Evolutionary conservation across 257 asterid genomes (phyloP), one percentile per base, ranked within the genome.

Genomic region (Solanum peruvianum): DNA sequence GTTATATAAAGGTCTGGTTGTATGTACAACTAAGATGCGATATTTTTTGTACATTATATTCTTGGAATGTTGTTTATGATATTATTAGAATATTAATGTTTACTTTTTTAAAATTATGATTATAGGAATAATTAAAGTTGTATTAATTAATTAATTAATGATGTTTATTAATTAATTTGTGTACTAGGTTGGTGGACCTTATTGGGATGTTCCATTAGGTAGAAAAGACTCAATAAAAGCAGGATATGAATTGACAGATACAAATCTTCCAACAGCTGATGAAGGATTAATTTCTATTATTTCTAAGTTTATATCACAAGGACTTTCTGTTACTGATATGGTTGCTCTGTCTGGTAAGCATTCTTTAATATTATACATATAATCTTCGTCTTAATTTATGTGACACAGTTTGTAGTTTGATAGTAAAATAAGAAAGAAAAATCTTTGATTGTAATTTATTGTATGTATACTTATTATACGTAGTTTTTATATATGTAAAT

Each of bases 141-240:
- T 25, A 49, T 41, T 31, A 29, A 52, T 69, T 49, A 56, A 62
- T 15, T 31, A 33, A 33, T 33, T 11, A 42, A 35, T 66, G 3
- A 85, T 37, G 71, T 75, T 31, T 56, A 33, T 83, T 31, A 41
- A 41, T 41, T 41, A 75, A 39, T 44, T 66, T 35, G 58, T 29
- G 83, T 5, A 75, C 86, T 83, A 96, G 99, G 99, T 96, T 87
- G 99, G 98, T 86, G 98, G 99, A 44, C 99, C 99, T 2, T 94
- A 94, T 89, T 96, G 99, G 99, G 92, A 89, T 86, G 99, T 96
- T 52, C 98, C 98, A 33, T 25, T 96, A 9, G 99, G 99, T 44
- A 91, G 98, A 86, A 93, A 93, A 84, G 98, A 96, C 92, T 95
- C 98, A 2, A 95, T 90, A 82, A 93, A 91, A 35, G 98, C 95